Evolutionary conservation across 2,329 filamentous ascomycete species (phyloP).

Genomic region (Colletotrichum orchidophilum): DNA sequence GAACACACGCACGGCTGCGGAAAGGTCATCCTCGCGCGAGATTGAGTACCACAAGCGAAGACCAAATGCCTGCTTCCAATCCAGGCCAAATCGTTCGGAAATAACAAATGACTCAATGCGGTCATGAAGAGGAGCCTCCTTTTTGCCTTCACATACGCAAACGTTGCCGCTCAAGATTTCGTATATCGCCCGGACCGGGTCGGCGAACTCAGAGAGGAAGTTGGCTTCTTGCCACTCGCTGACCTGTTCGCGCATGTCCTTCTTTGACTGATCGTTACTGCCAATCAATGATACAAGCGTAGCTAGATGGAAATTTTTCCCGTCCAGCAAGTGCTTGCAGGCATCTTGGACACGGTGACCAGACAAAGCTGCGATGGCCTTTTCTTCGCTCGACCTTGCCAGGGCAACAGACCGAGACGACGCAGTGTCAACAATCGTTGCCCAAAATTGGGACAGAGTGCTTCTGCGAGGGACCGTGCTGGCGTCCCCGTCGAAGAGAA

Average conservation of each 20-base stretch:
- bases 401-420: slow-evolving; percentile 64
- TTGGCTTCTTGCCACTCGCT: slow-evolving; percentile 85
- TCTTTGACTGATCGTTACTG: slow-evolving; percentile 72
- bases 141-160: slow-evolving; percentile 83
- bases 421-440: slow-evolving; percentile 70
- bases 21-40: slow-evolving; percentile 72
- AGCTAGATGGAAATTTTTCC: slow-evolving; percentile 83
- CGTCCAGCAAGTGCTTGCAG: slow-evolving; percentile 79
- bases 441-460: slow-evolving; percentile 74
- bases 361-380: slow-evolving; percentile 82
- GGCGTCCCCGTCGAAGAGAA: slow-evolving; percentile 78
- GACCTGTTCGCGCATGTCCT: slow-evolving; percentile 82
- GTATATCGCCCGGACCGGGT: slow-evolving; percentile 86
- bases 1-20: slow-evolving; percentile 78
- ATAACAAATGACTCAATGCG: slow-evolving; percentile 83
- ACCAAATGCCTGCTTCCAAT: slow-evolving; percentile 95
- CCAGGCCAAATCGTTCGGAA: slow-evolving; percentile 82
- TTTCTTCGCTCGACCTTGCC: slow-evolving; percentile 77
- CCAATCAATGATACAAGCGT: slow-evolving; percentile 87
- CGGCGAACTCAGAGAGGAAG: slow-evolving; percentile 86
- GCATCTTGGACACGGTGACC: slow-evolving; percentile 84
- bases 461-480: slow-evolving; percentile 63
- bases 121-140: slow-evolving; percentile 79
- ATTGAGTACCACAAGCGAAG: slow-evolving; percentile 90
- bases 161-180: slow-evolving; percentile 89